phyloP scores from a whole-genome alignment of 176 grass and related monocot species.

The Puccinellia tenuiflora region DNA sequence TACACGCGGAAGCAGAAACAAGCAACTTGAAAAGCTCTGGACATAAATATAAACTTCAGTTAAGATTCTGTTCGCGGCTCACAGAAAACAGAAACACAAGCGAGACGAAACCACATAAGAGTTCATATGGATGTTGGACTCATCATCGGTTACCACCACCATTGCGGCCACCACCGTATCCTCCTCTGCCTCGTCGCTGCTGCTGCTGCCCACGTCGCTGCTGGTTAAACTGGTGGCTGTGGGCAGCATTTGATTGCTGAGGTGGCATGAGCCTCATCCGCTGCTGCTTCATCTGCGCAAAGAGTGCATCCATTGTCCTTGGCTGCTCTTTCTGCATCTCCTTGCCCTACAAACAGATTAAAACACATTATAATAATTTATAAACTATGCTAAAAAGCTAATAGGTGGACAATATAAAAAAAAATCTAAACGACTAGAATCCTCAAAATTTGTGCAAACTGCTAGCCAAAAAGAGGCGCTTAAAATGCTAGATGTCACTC shows the following conservation, averaged over 20 bases:
- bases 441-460: not conserved
- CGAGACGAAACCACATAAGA: slow-evolving; percentile 9
- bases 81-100: not conserved
- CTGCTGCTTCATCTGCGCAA: slow-evolving; percentile 66
- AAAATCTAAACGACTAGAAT: no score
- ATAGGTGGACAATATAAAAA: not conserved
- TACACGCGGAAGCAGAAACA: slow-evolving; percentile 12
- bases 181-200: slow-evolving; percentile 43
- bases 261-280: slow-evolving; percentile 40
- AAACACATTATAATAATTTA: not conserved
- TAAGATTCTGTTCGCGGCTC: not conserved
- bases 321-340: slow-evolving; percentile 40
- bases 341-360: slow-evolving; percentile 30
- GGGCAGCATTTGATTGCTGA: slow-evolving; percentile 26
- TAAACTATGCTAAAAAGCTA: not conserved
- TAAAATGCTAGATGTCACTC: not conserved
- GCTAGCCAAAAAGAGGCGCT: not conserved
- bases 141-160: slow-evolving; percentile 37
- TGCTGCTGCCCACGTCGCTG: slow-evolving; percentile 21
- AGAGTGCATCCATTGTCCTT: slow-evolving; percentile 76
- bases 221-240: slow-evolving; percentile 32
- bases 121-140: slow-evolving; percentile 3
- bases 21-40: not conserved
- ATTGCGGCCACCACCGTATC: slow-evolving; percentile 20
- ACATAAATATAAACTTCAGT: slow-evolving; percentile 6